Evolutionary conservation across 257 asterid genomes (phyloP), one percentile per base, ranked within the genome.

Genomic region (Echites panduratus): DNA sequence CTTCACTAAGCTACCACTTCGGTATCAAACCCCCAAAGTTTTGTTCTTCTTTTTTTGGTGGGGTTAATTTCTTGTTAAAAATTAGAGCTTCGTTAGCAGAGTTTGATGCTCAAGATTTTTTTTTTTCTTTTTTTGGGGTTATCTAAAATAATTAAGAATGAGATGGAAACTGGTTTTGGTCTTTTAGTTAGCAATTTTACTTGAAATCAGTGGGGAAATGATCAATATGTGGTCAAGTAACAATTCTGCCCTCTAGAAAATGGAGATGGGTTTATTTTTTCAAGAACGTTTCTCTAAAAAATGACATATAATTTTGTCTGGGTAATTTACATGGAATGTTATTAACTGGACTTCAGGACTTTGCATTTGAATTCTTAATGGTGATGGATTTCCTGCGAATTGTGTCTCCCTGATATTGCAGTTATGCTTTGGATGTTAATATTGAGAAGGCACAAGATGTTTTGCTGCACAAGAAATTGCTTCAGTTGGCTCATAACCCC

Each of bases 361-460:
- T 74, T 71, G 74, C 69, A 80, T 70, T 35, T 47, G 58, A n/a
- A 10, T 41, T 61, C 68, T 66, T 66, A 66, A 66, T 66, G 66
- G 7, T 47, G 68, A 54, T 47, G 67, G 49, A 11, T 22, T 20
- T 63, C n/a, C 53, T 27, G 52, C 56, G 58, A 47, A 29, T 19
- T 59, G 49, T 77, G 52, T 71, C 57, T 71, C 19, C 49, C 20
- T 64, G 2, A 70, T 19, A 35, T 66, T 82, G 85, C 78, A 91
- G 98, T 65, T 93, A 93, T 70, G 97, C 97, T 20, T 71, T 88
- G 85, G 96, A 91, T 81, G 96, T 91, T 67, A 93, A 93, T 73
- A 81, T 87, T 32, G 97, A 89, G 79, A 81, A 85, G 54, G 93
- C 96, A 43, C 94, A 91, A 80, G 97, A 93, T 84, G 98, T 93